A percentile compares a stretch with the other conserved stretches of the same genome.
Conservation (phyloP, 2,329 filamentous ascomycete species). For the Penicillium sp. region DNA sequence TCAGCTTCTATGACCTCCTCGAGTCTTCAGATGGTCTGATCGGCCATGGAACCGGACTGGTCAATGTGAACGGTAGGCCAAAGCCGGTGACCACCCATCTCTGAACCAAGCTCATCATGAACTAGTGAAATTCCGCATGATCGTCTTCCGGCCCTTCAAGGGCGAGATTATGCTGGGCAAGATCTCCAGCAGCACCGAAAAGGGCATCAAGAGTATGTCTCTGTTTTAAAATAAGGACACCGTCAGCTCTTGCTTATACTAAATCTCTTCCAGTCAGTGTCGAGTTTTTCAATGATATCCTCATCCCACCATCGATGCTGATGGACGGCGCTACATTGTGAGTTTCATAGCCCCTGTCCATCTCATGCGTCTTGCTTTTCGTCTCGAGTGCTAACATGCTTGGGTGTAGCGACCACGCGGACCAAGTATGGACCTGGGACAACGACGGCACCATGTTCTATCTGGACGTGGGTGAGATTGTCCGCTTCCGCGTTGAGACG, state of each 20-base stretch:
- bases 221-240: background rate
- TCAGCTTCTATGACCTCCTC: constrained; percentile 89
- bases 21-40: constrained; percentile 91
- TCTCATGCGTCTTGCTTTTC: constrained; percentile 13
- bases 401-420: constrained; percentile 65
- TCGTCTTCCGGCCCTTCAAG: constrained; percentile 95
- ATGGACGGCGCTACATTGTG: constrained; percentile 78
- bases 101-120: constrained; percentile 6
- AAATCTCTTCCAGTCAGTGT: constrained; percentile 63
- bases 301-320: constrained; percentile 73
- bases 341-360: constrained; percentile 34
- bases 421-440: constrained; percentile 84
- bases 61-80: constrained; percentile 82
- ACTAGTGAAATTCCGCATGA: constrained; percentile 84
- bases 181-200: constrained; percentile 73
- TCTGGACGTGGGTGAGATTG: constrained; percentile 87
- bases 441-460: constrained; percentile 73
- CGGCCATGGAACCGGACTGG: constrained; percentile 85
- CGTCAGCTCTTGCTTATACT: background rate
- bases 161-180: constrained; percentile 86
- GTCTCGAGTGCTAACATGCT: constrained; percentile 23
- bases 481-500: constrained; percentile 80
- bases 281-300: constrained; percentile 94
- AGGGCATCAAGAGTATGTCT: constrained; percentile 69
- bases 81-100: background rate